These are phyloP conservation scores for Coniochaeta sp. DNA, from an alignment of 2,329 filamentous ascomycete genomes.

Conservation along the genomic window DNA sequence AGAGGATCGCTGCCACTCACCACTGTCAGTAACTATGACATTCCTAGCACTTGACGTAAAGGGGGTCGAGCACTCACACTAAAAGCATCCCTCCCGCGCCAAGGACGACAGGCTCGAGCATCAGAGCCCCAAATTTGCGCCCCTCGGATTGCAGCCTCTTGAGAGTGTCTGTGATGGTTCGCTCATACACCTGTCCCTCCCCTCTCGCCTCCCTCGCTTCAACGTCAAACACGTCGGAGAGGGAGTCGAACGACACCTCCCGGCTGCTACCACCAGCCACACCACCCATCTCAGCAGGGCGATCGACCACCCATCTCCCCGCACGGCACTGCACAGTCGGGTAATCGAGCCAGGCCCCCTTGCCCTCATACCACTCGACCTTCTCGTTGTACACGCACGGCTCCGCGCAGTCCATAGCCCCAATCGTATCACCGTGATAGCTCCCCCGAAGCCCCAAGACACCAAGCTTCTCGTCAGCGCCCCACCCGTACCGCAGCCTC, in stretches of 20 bases:
- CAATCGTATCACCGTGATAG: conserved; percentile 84
- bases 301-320: conserved; percentile 59
- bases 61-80: conserved; percentile 42
- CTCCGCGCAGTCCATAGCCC: conserved; percentile 79
- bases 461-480: conserved; percentile 48
- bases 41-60: background rate
- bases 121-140: conserved; percentile 65
- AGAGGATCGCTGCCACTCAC: conserved; percentile 58
- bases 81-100: conserved; percentile 81
- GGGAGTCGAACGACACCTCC: conserved; percentile 21
- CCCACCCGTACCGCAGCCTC: conserved; percentile 59
- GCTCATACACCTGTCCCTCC: conserved; percentile 44
- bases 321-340: conserved; percentile 61
- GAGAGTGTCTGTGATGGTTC: conserved; percentile 50
- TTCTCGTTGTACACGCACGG: conserved; percentile 73
- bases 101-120: conserved; percentile 74
- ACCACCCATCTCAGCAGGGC: conserved; percentile 41
- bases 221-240: conserved; percentile 56
- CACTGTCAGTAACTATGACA: background rate
- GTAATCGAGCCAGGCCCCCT: conserved; percentile 76
- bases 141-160: conserved; percentile 45
- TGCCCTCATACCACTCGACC: conserved; percentile 78
- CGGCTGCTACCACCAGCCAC: conserved; percentile 9
- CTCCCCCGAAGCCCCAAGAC: conserved; percentile 71
- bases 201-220: conserved; percentile 34